Evolutionary conservation across 2,329 filamentous ascomycete genomes (phyloP), one percentile per base, ranked within the genome.

Genomic region (Phaeosphaeriaceae sp.): DNA sequence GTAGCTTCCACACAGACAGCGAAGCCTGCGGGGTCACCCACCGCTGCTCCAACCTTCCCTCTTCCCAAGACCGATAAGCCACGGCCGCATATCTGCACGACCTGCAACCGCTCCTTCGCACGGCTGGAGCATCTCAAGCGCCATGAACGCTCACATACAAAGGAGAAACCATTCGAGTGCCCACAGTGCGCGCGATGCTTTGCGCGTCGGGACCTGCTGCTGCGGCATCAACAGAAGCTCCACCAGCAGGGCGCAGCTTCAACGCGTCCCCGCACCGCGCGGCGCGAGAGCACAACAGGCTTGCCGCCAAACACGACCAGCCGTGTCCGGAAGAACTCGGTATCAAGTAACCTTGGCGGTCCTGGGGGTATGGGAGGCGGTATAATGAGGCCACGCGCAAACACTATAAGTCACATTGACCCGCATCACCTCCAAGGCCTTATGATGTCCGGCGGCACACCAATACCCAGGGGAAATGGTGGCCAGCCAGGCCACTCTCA

Each of bases 161-260:
- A 99, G 78, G 94, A 99, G 81, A 99, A 99, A 83, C 95, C 95
- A 0, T 99, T 99, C 71, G 93, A 97, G 79, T 99, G 95, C 73
- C 92, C 93, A 26, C 93, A 98, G 78, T 99, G 95, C 79, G 87
- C 92, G 40, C 84, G 95, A 80, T 98, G 95, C 81, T 99, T 99
- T 80, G 95, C 95, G 60, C 89, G 95, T 61, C 89, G 95, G 66
- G 95, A 99, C 79, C 81, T 99, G 67, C 85, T 99, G 55, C 83
- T 99, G 66, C 89, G 95, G 59, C 95, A 99, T 80, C 95, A 99
- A 84, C 95, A 99, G 84, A 99, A 99, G 84, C 86, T 99, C 49
- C 95, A 99, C 77, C 93, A 97, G 85, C 93, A 93, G 24, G 92
- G 92, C 13, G 93, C 93, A 0, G 91, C 95, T 6, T 93, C 93